phyloP scores from a whole-genome alignment of 1,284 basidiomycete species.

The Ceratorhiza oryzae-sativae region DNA sequence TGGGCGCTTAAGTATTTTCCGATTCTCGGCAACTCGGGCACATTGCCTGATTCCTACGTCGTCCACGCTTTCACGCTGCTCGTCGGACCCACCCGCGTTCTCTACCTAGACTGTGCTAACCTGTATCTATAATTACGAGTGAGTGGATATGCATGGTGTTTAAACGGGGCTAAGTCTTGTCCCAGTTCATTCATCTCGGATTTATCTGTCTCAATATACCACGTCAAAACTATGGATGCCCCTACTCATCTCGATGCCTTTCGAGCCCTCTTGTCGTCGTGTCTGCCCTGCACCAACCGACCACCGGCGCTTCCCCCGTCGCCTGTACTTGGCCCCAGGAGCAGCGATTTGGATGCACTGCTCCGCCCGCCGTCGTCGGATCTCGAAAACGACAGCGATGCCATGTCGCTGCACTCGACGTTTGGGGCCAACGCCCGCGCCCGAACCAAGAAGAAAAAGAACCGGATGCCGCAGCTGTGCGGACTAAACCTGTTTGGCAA shows the following conservation, averaged over 20 bases:
- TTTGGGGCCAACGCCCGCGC: neutral
- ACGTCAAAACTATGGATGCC: conserved; percentile 18
- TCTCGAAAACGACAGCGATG: conserved; percentile 11
- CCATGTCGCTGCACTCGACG: conserved; percentile 24
- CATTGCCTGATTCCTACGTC: neutral
- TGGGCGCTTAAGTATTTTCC: neutral
- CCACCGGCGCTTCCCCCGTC: conserved; percentile 17
- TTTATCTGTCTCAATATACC: neutral
- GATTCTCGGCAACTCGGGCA: conserved; percentile 1
- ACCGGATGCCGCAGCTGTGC: conserved; percentile 3
- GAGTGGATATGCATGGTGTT: neutral
- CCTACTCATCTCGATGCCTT: conserved; percentile 23
- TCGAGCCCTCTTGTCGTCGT: conserved; percentile 13
- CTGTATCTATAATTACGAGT: conserved; percentile 8
- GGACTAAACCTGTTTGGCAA: conserved; percentile 25
- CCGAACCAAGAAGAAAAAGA: conserved; percentile 18
- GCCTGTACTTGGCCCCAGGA: neutral
- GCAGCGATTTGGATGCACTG: neutral
- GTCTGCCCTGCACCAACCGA: conserved; percentile 12
- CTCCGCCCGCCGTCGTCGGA: conserved; percentile 1
- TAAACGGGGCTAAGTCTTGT: neutral
- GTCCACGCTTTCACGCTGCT: conserved; percentile 8
- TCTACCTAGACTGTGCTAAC: neutral
- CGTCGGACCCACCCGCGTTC: conserved; percentile 1
- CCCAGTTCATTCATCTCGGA: conserved; percentile 2